Conservation (phyloP, 257 asterid species). For the Solanum sitiens region DNA sequence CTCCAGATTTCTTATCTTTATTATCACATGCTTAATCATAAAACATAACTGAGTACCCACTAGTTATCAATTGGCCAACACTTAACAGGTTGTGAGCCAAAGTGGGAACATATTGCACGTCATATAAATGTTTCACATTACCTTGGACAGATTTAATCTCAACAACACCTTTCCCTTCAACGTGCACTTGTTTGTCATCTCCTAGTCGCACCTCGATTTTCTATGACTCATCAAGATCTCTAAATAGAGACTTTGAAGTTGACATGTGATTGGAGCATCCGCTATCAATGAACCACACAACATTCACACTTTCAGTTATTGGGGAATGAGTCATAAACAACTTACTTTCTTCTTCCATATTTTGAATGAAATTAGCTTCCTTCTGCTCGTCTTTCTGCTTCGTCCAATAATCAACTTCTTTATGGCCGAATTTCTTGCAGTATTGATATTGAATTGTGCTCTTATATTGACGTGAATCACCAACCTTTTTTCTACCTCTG, state of each 20-base stretch:
- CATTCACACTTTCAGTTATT: not conserved
- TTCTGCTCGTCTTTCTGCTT: not conserved
- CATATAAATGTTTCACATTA: not conserved
- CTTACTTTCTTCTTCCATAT: not conserved
- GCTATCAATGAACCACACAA: not conserved
- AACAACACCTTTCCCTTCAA: not conserved
- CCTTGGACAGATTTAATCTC: not conserved
- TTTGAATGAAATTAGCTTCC: not conserved
- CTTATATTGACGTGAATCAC: too few relatives aligned
- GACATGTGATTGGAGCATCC: not conserved
- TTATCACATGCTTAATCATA: not conserved
- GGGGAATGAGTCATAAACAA: not conserved
- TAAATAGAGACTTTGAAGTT: not conserved
- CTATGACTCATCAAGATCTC: not conserved
- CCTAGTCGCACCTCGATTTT: not conserved
- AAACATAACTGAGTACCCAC: not conserved
- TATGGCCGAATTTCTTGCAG: not conserved
- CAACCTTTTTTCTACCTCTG: too few relatives aligned
- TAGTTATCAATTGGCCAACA: not conserved
- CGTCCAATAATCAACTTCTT: not conserved
- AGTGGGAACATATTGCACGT: not conserved
- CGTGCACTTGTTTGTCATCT: not conserved
- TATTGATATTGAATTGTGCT: not conserved
- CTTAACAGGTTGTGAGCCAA: conserved; percentile 4
- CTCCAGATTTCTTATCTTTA: not conserved